Evolutionary conservation across 2,329 filamentous ascomycete genomes (phyloP).

Genomic region (Aureobasidium musti): DNA sequence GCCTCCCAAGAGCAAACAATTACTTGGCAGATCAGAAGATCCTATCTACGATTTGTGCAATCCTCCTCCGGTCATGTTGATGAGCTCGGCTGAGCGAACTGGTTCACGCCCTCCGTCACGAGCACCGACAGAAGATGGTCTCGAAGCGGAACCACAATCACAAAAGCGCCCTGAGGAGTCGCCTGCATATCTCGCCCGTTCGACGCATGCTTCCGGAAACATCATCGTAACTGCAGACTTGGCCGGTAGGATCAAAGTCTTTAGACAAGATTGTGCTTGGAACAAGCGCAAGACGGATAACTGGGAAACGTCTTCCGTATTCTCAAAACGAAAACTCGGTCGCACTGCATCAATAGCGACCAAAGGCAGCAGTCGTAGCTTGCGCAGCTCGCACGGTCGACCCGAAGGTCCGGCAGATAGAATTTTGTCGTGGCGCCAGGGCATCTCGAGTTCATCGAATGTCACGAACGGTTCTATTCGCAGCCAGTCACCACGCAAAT

Average conservation of each 20-base stretch:
- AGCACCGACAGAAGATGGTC: conserved; percentile 48
- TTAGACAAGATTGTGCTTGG: conserved; percentile 90
- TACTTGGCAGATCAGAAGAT: conserved; percentile 79
- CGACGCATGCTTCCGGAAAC: conserved; percentile 75
- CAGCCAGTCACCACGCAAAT: conserved; percentile 25
- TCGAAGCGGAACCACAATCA: conserved; percentile 37
- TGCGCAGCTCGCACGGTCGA: conserved; percentile 38
- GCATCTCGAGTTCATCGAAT: conserved; percentile 53
- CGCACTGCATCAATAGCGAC: conserved; percentile 58
- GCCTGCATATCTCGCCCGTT: conserved; percentile 74
- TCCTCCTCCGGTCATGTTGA: conserved; percentile 81
- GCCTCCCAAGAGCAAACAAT: conserved; percentile 72
- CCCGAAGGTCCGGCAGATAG: conserved; percentile 63
- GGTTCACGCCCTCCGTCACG: conserved; percentile 49
- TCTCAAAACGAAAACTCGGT: conserved; percentile 67
- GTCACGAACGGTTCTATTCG: conserved; percentile 18
- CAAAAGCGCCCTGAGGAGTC: conserved; percentile 60
- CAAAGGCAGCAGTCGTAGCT: conserved; percentile 50
- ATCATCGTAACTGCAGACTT: conserved; percentile 93
- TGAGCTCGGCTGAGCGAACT: conserved; percentile 68
- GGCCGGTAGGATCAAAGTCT: conserved; percentile 86
- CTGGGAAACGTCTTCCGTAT: conserved; percentile 75
- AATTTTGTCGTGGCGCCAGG: conserved; percentile 85
- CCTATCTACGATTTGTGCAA: conserved; percentile 97
- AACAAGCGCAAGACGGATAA: conserved; percentile 70